These are phyloP conservation scores for Pseudopyricularia javanii DNA, from an alignment of 2,329 filamentous ascomycete species.

Conservation along the genomic window DNA sequence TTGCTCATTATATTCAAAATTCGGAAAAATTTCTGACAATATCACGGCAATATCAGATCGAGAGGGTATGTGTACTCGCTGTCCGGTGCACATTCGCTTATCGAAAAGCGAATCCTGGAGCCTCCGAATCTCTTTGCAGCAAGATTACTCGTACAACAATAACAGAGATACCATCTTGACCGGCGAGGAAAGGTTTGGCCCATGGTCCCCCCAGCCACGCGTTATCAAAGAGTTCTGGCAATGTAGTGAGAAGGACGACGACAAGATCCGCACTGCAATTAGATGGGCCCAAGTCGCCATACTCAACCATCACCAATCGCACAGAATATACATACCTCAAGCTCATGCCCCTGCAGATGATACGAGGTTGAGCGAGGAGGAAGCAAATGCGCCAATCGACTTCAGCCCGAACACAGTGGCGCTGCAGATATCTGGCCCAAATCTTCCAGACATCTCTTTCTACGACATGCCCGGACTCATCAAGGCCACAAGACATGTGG, in stretches of 20 bases:
- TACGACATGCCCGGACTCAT: conserved; percentile 81
- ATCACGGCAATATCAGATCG: conserved; percentile 9
- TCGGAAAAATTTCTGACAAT: neutral
- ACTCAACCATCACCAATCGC: conserved; percentile 50
- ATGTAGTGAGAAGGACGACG: conserved; percentile 47
- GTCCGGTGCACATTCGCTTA: conserved; percentile 68
- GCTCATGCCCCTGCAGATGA: conserved; percentile 5
- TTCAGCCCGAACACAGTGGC: conserved; percentile 77
- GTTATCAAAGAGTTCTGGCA: conserved; percentile 49
- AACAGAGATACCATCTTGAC: neutral
- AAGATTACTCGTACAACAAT: conserved; percentile 36
- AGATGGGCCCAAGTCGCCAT: conserved; percentile 67
- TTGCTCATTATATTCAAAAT: neutral
- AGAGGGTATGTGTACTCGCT: conserved; percentile 65
- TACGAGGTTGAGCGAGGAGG: conserved; percentile 14
- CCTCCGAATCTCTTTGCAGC: conserved; percentile 54
- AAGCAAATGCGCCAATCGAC: conserved; percentile 39
- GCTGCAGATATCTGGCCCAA: conserved; percentile 61
- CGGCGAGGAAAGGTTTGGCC: conserved; percentile 23
- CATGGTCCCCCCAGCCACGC: conserved; percentile 45
- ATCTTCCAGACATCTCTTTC: conserved; percentile 64
- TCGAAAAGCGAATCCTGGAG: conserved; percentile 50
- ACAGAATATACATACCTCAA: conserved; percentile 39
- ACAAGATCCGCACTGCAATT: conserved; percentile 54
- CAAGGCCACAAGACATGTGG: conserved; percentile 49